phyloP scores from a whole-genome alignment of 306 rosid genomes.

The Vigna reflexopilosa region DNA sequence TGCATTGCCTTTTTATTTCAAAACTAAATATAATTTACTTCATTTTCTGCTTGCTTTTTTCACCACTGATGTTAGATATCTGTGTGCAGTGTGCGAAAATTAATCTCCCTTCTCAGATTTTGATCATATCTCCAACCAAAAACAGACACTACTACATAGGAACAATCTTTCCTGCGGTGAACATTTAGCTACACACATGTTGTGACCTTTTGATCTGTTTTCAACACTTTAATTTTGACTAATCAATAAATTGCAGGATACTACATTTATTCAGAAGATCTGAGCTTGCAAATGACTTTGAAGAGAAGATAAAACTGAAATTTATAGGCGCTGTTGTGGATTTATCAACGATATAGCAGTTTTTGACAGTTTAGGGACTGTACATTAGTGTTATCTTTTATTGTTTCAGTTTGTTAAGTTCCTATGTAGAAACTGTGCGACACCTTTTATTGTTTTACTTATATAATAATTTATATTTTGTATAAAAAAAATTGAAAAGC shows the following conservation, averaged over 20 bases:
- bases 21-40: neutral
- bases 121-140: conserved; percentile 25
- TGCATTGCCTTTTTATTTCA: neutral
- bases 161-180: conserved; percentile 32
- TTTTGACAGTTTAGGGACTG: neutral
- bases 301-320: neutral
- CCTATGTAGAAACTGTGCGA: neutral
- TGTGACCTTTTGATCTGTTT: neutral
- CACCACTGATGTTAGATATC: neutral
- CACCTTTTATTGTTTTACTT: neutral
- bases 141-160: conserved; percentile 24
- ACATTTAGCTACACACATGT: neutral
- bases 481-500: no score
- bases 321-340: neutral
- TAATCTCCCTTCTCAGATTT: conserved; percentile 1
- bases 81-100: conserved; percentile 41
- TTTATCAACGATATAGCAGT: no score
- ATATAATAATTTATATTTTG: no score
- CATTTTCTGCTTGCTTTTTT: neutral
- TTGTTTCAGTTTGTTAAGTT: neutral
- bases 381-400: neutral
- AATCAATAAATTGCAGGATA: conserved; percentile 34
- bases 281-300: neutral
- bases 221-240: neutral
- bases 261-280: neutral